A percentile compares a stretch with the other conserved stretches of the same genome.
These are phyloP conservation scores for Colletotrichum gigasporum DNA, from an alignment of 2,329 filamentous ascomycete species.

Conservation along the genomic window DNA sequence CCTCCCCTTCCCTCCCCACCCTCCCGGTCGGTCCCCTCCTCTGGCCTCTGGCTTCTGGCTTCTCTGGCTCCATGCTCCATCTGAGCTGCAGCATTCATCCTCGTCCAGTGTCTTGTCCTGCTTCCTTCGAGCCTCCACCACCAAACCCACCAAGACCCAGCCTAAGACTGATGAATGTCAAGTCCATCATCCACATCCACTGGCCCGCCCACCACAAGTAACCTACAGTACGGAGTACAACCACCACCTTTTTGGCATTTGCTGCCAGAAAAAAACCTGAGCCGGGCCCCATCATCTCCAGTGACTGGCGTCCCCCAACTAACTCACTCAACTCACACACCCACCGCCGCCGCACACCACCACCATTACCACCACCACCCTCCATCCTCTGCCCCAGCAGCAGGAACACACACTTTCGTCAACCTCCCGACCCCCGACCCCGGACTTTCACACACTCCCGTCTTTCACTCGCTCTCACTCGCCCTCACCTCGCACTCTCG, in stretches of 20 bases:
- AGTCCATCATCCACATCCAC: too few relatives aligned
- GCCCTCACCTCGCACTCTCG: background rate
- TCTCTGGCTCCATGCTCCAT: background rate
- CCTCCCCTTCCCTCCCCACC: background rate
- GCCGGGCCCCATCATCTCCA: background rate
- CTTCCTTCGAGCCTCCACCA: slow-evolving; percentile 15
- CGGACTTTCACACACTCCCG: background rate
- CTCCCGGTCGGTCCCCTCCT: slow-evolving; percentile 5
- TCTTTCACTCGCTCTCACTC: background rate
- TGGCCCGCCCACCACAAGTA: too few relatives aligned
- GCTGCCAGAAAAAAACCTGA: slow-evolving; percentile 4
- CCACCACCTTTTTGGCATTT: slow-evolving; percentile 1
- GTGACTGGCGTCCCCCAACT: slow-evolving; percentile 4
- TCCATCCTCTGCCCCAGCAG: slow-evolving; percentile 7
- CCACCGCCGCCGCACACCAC: slow-evolving; percentile 8
- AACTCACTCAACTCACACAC: slow-evolving; percentile 9
- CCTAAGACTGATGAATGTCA: slow-evolving; percentile 1
- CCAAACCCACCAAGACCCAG: background rate
- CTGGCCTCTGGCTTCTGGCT: background rate
- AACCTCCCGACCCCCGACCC: slow-evolving; percentile 10
- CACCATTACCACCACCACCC: background rate
- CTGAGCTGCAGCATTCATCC: slow-evolving; percentile 20
- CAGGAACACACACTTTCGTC: slow-evolving; percentile 8
- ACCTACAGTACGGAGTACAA: background rate
- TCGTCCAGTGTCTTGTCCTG: background rate